phyloP scores from a whole-genome alignment of 176 grass and related monocot species.

The Melocanna baccifera region DNA sequence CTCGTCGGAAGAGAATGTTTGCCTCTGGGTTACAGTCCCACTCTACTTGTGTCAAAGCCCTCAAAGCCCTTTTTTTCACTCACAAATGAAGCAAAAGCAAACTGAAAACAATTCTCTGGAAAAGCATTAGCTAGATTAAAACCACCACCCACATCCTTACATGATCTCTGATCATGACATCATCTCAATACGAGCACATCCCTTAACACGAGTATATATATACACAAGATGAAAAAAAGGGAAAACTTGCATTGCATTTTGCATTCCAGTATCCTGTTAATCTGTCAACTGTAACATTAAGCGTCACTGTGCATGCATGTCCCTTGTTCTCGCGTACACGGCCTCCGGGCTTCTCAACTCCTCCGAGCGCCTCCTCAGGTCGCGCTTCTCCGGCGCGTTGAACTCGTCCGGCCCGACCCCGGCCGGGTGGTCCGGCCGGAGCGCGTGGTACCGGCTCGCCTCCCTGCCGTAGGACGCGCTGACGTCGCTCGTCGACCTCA shows the following conservation, averaged over 20 bases:
- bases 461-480: conserved; percentile 30
- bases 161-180: neutral
- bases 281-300: neutral
- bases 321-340: too few species aligned
- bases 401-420: neutral
- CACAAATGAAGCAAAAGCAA: neutral
- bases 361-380: conserved; percentile 23
- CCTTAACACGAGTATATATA: neutral
- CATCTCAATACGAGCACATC: neutral
- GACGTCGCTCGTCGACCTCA: conserved; percentile 49
- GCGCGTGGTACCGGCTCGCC: conserved; percentile 43
- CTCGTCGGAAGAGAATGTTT: too few species aligned
- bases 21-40: too few species aligned
- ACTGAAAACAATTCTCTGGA: neutral
- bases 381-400: conserved; percentile 4
- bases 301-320: neutral
- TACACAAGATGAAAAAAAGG: neutral
- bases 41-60: too few species aligned
- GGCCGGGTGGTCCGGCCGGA: conserved; percentile 37
- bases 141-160: neutral
- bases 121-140: neutral
- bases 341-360: neutral
- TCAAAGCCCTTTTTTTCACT: too few species aligned
- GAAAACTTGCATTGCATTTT: neutral
- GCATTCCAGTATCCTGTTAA: neutral